Evolutionary conservation across 2,329 filamentous ascomycete genomes (phyloP), one percentile per base, ranked within the genome.

Genomic region (Penicillium sp.): DNA sequence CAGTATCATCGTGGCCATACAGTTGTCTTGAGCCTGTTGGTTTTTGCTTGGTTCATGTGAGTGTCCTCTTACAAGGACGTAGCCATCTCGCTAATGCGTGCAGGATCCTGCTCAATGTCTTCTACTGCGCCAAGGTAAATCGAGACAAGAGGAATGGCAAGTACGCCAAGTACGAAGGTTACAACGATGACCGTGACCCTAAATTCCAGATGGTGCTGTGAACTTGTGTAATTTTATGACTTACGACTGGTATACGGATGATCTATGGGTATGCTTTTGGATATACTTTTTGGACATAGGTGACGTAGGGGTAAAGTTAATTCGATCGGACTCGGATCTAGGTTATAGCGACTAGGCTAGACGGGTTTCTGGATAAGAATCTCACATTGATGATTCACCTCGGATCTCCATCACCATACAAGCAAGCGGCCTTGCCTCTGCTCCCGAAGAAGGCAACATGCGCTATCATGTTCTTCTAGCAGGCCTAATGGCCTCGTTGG

Each of bases 121-220:
- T 87, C 0, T 88, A 87, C 75, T 89, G 87, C 67, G 77, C 76
- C 64, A 90, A 88, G 74, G 80, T 89, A 29, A 90, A 90, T 69
- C 78, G 76, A 7, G 87, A 89, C 69, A 90, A 90, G 76, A 78
- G 73, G 13, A 77, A 68, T 5, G 88, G 88, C 1, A 88, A 86
- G 69, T 86, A 88, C 67, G 83, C 83, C 55, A 70, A 84, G 65
- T 89, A 83, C 67, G 76, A 76, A 45, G 87, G 85, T 0, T 84
- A 74, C 63, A 85, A 84, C 0, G 88, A 90, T 69, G 88, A 90
- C 67, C 79, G 88, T 26, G 86, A 90, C 64, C 88, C 88, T 0
- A 73, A 78, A 2, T 90, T 90, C 67, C 83, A 79, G 64, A 82
- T 90, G 80, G 80, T 90, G 8, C 67, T 89, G 66, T 90, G 73